phyloP scores from a whole-genome alignment of 306 rosid species.

The Cicer cuneatum region DNA sequence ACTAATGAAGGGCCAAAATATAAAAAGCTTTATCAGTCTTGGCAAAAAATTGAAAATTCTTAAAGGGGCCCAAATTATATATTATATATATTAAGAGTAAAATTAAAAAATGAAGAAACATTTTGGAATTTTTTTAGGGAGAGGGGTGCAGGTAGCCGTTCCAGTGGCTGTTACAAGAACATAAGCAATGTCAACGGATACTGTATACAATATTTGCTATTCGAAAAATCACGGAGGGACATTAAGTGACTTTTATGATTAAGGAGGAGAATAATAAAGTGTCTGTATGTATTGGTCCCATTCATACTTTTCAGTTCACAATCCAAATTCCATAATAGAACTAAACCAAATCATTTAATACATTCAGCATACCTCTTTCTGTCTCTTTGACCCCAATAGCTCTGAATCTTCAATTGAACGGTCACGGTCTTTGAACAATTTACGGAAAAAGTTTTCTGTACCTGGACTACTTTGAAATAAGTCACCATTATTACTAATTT shows the following conservation, averaged over 20 bases:
- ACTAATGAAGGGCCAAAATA: neutral
- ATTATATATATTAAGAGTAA: neutral
- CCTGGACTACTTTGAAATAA: conserved; percentile 89
- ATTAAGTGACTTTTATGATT: conserved; percentile 23
- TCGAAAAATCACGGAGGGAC: neutral
- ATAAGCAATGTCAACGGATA: conserved; percentile 31
- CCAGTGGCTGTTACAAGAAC: conserved; percentile 21
- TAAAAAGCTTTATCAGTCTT: neutral
- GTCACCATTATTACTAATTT: conserved; percentile 55
- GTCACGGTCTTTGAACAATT: conserved; percentile 89
- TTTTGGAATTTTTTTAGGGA: neutral
- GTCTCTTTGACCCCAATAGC: conserved; percentile 81
- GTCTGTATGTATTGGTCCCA: neutral
- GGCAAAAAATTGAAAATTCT: neutral
- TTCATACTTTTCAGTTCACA: conserved; percentile 29
- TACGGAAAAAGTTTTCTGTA: conserved; percentile 90
- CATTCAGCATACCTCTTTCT: conserved; percentile 72
- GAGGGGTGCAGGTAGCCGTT: neutral
- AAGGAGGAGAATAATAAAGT: neutral
- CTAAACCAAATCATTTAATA: conserved; percentile 39
- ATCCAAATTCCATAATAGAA: conserved; percentile 26
- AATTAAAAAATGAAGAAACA: conserved; percentile 7
- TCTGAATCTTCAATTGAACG: conserved; percentile 95
- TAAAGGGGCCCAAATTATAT: neutral
- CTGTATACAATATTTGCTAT: conserved; percentile 8